Percentiles rank a stretch among this genome's conserved stretches.
Conservation (phyloP, 257 asterid species). For the Primulina eburnea region DNA sequence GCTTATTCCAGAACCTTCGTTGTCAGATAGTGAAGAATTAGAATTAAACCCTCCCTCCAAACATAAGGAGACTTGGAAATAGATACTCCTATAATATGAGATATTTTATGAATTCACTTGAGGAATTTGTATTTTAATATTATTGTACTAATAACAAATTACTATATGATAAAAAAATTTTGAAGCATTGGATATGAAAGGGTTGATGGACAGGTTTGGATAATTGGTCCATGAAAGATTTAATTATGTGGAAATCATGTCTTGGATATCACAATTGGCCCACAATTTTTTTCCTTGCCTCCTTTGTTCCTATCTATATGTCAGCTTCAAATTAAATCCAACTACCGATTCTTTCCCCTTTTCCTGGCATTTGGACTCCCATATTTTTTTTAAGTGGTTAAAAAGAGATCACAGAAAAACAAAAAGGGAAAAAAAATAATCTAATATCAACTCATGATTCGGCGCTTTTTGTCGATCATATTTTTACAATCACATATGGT, state of each 20-base stretch:
- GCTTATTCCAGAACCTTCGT: no score
- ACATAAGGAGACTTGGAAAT: no score
- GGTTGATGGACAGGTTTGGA: neutral
- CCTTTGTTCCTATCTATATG: constrained; percentile 1
- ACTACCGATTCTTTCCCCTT: constrained; percentile 6
- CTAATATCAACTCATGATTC: neutral
- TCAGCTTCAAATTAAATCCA: constrained; percentile 23
- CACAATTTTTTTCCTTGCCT: constrained; percentile 2
- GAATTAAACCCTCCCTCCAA: no score
- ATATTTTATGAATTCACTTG: neutral
- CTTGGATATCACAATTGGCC: constrained; percentile 13
- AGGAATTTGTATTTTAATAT: neutral
- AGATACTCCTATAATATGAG: no score
- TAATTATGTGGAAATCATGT: constrained; percentile 3
- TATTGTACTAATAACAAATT: neutral
- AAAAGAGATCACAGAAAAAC: neutral
- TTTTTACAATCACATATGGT: neutral
- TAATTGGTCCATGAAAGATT: constrained; percentile 1
- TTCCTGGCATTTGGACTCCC: neutral
- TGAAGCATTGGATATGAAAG: neutral
- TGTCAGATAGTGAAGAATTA: no score
- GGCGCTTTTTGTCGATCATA: neutral
- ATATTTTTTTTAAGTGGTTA: neutral
- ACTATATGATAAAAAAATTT: no score
- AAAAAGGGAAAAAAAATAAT: no score